Base-by-base conservation (phyloP, 192 early-diverging fungal genomes). In the Linnemannia zychae region DNA sequence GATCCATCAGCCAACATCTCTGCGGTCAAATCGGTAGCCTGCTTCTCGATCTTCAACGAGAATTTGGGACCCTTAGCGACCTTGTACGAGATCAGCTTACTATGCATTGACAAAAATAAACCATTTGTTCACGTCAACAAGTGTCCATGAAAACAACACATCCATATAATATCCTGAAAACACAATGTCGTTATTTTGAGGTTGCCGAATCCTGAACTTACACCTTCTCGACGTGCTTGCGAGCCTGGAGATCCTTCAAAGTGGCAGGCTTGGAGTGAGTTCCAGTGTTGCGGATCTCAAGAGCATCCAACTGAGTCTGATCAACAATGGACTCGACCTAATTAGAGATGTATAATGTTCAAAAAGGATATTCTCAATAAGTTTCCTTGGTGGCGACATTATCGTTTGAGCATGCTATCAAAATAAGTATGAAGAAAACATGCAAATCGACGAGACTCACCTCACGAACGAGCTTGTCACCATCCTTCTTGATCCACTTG, bases 401-500 rank as follows among this genome's bases (percentile, higher is more conserved):
- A 12, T n/a, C n/a, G n/a, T n/a, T n/a, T n/a, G n/a, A n/a, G n/a
- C n/a, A 67, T 57, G 18, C 2, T 47, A 33, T 37, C 57, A 63
- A 31, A 22, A 63, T 28, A 60, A n/a, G 12, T 22, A 15, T 3
- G 57, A 15, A 13, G 28, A 33, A 28, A 31, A 63, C 57, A 63
- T 28, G 28, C 24, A 63, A n/a, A 13, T 63, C 28, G 24, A 13
- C 57, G 13, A 11, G 24, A 63, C 57, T 33, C 80, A 89, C 88
- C 69, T 92, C 76, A 63, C 97, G 93, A 38, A 96, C 90, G 34
- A 99, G 89, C 63, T 91, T 93, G 50, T 90, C 90, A 47, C 89
- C 91, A 63, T 89, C 91, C 88, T 99, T 98, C 72, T 93, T 93
- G 88, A 99, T 94, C 99, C 99, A 99, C 90, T 98, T 99, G 92